Conservation (phyloP, 139 green algal genomes). For the Mychonastes homosphaera region DNA sequence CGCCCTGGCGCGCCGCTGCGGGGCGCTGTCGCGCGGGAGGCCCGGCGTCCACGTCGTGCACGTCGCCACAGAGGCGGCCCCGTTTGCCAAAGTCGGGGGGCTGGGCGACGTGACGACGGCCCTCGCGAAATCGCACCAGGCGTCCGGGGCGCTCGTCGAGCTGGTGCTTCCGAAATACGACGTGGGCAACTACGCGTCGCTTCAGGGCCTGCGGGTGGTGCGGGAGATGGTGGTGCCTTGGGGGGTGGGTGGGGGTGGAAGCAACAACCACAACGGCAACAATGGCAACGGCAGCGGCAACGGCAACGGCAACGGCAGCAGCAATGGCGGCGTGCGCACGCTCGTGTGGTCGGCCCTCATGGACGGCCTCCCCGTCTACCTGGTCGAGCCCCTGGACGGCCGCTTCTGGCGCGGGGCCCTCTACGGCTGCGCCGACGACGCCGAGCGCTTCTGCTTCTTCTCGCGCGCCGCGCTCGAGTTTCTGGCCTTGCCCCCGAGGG, state of each 20-base stretch:
- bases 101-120: conserved; percentile 83
- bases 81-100: conserved; percentile 92
- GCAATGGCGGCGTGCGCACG: conserved; percentile 18
- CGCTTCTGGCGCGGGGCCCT: conserved; percentile 24
- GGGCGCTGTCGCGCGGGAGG: conserved; percentile 14
- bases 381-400: conserved; percentile 21
- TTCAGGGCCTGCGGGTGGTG: conserved; percentile 18
- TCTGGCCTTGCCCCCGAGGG: conserved; percentile 33
- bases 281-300: neutral
- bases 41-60: conserved; percentile 69
- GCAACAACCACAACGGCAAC: neutral
- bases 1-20: conserved; percentile 19
- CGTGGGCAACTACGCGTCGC: conserved; percentile 62
- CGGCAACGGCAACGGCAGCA: neutral
- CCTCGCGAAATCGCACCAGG: conserved; percentile 72
- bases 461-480: conserved; percentile 63
- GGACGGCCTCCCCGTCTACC: conserved; percentile 35
- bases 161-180: conserved; percentile 93
- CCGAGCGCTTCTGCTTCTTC: conserved; percentile 39
- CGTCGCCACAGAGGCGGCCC: conserved; percentile 91
- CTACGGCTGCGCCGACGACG: conserved; percentile 31
- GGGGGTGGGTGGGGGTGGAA: neutral
- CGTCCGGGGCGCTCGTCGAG: conserved; percentile 44
- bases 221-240: conserved; percentile 2
- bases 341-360: conserved; percentile 31